phyloP scores from a whole-genome alignment of 2,329 filamentous ascomycete species.

The Botrytis squamosa region DNA sequence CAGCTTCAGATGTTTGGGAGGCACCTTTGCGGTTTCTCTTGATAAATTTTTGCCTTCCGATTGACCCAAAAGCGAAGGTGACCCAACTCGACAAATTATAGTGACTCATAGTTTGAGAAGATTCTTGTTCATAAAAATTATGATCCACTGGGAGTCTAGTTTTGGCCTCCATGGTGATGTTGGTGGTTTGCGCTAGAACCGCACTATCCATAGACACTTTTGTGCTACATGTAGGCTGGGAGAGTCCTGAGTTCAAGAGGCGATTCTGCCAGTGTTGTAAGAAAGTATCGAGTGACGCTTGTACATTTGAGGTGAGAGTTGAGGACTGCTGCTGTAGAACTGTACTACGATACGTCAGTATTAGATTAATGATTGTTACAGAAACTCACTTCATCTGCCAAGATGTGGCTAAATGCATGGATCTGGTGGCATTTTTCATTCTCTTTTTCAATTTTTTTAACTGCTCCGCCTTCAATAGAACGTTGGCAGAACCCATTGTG shows the following conservation, averaged over 20 bases:
- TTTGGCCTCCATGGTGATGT: background rate
- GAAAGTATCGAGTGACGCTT: background rate
- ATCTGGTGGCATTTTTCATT: constrained; percentile 20
- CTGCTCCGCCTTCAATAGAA: constrained; percentile 22
- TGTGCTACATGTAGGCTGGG: background rate
- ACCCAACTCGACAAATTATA: background rate
- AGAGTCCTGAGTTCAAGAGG: background rate
- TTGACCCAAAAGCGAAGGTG: background rate
- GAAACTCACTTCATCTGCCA: constrained; percentile 22
- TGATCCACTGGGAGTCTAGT: no score
- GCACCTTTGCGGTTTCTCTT: background rate
- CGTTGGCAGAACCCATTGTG: constrained; percentile 20
- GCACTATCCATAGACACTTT: background rate
- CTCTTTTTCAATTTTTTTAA: constrained; percentile 22
- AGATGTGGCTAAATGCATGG: constrained; percentile 19
- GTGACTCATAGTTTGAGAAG: no score
- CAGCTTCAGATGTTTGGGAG: background rate
- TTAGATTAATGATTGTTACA: no score
- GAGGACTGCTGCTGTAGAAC: background rate
- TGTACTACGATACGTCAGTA: background rate
- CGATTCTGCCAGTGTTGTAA: background rate
- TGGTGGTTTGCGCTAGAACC: background rate
- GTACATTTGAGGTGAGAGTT: background rate
- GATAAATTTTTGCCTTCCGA: background rate
- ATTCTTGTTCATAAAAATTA: no score